Evolutionary conservation across 2,329 filamentous ascomycete genomes (phyloP).

Genomic region (Cercospora citrullina): DNA sequence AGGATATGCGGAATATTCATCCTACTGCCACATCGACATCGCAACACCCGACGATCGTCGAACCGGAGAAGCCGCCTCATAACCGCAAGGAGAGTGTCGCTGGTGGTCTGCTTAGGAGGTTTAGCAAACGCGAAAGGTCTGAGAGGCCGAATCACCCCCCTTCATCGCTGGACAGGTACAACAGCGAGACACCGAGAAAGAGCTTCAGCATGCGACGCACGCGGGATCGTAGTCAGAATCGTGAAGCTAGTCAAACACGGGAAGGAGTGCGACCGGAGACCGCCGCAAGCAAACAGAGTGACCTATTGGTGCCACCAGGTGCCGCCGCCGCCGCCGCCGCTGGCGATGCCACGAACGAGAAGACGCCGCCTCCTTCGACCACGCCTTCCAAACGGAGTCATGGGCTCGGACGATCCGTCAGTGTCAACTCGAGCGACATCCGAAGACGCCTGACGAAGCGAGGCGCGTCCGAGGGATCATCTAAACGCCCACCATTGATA

Average conservation of each 20-base stretch:
- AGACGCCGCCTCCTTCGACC: conserved; percentile 15
- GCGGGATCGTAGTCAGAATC: conserved; percentile 45
- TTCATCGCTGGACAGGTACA: conserved; percentile 76
- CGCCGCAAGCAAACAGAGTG: conserved; percentile 54
- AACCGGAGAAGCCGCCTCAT: conserved; percentile 50
- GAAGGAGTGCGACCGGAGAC: conserved; percentile 52
- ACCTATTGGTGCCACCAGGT: conserved; percentile 68
- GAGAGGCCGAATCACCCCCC: conserved; percentile 65
- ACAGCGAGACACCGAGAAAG: conserved; percentile 72
- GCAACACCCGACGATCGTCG: conserved; percentile 46
- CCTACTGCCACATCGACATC: conserved; percentile 55
- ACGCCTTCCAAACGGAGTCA: conserved; percentile 16
- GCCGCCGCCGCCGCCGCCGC: conserved; percentile 30
- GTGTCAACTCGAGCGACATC: conserved; percentile 85
- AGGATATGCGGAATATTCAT: conserved; percentile 68
- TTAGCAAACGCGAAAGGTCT: conserved; percentile 78
- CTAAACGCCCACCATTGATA: conserved; percentile 38
- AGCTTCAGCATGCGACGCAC: conserved; percentile 80
- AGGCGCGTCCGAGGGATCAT: conserved; percentile 55
- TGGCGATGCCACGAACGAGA: conserved; percentile 50
- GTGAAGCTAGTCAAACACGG: conserved; percentile 48
- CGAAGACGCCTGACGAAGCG: conserved; percentile 63
- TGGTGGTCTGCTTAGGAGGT: conserved; percentile 77
- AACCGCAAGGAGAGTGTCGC: conserved; percentile 79
- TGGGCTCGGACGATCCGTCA: conserved; percentile 80